phyloP scores from a whole-genome alignment of 352 stramenopile genomes.

The Phytophthora pisi region DNA sequence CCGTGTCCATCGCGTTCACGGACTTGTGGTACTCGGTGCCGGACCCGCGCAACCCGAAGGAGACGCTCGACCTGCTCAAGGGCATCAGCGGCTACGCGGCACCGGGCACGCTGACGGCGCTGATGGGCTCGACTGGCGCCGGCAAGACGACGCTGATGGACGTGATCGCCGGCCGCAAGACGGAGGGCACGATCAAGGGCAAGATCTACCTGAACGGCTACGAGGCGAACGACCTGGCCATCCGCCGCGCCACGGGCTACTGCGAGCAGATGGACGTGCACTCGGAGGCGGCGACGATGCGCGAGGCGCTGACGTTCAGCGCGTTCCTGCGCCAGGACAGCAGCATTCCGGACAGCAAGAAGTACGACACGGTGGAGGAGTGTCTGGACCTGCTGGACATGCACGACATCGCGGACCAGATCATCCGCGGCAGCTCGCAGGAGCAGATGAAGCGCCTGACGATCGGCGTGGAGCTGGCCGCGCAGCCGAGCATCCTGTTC shows the following conservation, averaged over 20 bases:
- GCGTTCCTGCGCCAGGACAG: constrained; percentile 67
- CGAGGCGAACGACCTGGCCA: constrained; percentile 39
- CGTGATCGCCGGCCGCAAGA: constrained; percentile 26
- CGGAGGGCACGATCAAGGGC: constrained; percentile 60
- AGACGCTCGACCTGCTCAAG: constrained; percentile 40
- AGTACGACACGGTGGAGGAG: constrained; percentile 38
- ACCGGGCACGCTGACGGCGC: constrained; percentile 87
- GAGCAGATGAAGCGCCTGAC: constrained; percentile 53
- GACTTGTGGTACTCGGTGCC: constrained; percentile 46
- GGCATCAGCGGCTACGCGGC: constrained; percentile 45
- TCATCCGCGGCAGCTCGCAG: constrained; percentile 40
- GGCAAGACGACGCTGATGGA: constrained; percentile 44
- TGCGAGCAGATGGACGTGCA: constrained; percentile 88
- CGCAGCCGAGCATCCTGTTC: constrained; percentile 74
- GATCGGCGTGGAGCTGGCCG: constrained; percentile 88
- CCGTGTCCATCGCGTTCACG: constrained; percentile 37
- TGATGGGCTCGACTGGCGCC: constrained; percentile 73
- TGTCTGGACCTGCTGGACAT: constrained; percentile 37
- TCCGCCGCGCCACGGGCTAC: constrained; percentile 49
- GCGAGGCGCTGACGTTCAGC: constrained; percentile 88
- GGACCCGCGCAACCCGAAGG: constrained; percentile 33
- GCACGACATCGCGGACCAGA: constrained; percentile 39
- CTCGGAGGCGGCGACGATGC: constrained; percentile 78
- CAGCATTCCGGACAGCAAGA: constrained; percentile 32
- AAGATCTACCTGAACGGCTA: constrained; percentile 53